These are phyloP conservation scores for Penicillium sp. DNA, from an alignment of 2,329 filamentous ascomycete genomes.

Conservation along the genomic window DNA sequence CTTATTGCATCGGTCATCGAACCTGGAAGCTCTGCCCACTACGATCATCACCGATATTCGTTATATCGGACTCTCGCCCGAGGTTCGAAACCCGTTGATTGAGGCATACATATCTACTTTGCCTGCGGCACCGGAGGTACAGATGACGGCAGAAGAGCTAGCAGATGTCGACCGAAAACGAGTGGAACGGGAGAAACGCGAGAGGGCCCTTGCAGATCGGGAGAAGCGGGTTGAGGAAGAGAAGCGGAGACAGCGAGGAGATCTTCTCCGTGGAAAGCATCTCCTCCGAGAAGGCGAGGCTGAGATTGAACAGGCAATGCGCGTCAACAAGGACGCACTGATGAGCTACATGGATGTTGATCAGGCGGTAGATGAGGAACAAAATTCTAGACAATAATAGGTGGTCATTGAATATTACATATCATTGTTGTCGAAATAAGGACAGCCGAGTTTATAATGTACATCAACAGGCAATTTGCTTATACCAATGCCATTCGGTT, in stretches of 20 bases:
- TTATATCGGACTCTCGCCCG: conserved; percentile 42
- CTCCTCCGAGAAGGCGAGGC: conserved; percentile 44
- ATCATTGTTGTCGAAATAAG: conserved; percentile 3
- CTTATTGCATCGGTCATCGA: conserved; percentile 41
- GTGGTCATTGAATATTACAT: conserved; percentile 4
- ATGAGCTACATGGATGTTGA: conserved; percentile 39
- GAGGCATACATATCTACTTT: conserved; percentile 45
- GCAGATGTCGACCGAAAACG: conserved; percentile 37
- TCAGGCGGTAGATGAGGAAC: conserved; percentile 6
- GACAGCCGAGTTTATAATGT: conserved; percentile 4
- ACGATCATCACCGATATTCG: conserved; percentile 45
- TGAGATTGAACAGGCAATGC: conserved; percentile 46
- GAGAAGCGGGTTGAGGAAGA: conserved; percentile 45
- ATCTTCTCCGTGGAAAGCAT: conserved; percentile 41
- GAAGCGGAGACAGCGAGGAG: conserved; percentile 40
- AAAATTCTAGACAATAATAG: conserved; percentile 13
- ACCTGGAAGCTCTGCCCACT: conserved; percentile 39
- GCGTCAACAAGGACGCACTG: conserved; percentile 42
- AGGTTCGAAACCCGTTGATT: conserved; percentile 41
- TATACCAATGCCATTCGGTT: conserved; percentile 22
- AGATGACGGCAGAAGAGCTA: conserved; percentile 39
- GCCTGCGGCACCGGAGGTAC: conserved; percentile 36
- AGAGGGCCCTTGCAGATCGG: conserved; percentile 44
- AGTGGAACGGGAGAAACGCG: conserved; percentile 43
- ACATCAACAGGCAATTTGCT: conserved; percentile 13